These are phyloP conservation scores for Hypericum androsaemum DNA, from an alignment of 345 rosid species.

Conservation along the genomic window DNA sequence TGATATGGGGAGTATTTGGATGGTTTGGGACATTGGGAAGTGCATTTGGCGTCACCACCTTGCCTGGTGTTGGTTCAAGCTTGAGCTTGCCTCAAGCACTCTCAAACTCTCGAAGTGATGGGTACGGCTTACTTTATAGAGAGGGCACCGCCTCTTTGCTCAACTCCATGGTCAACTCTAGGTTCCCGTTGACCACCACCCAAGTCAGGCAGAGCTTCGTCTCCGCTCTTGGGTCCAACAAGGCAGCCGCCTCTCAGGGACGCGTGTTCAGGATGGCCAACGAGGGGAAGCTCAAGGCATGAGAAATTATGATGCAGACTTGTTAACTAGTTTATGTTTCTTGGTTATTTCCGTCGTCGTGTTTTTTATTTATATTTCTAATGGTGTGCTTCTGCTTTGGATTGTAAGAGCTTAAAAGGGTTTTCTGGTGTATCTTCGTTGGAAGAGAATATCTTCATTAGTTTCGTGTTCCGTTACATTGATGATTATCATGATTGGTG, in stretches of 20 bases:
- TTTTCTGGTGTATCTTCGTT: no score
- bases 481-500: no score
- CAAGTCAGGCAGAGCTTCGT: slow-evolving; percentile 71
- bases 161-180: slow-evolving; percentile 64
- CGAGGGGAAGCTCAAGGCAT: slow-evolving; percentile 63
- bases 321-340: no score
- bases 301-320: neutral
- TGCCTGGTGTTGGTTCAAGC: slow-evolving; percentile 52
- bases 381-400: no score
- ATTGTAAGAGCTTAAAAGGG: no score
- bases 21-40: slow-evolving; percentile 85
- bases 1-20: slow-evolving; percentile 75
- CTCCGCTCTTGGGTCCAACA: slow-evolving; percentile 46
- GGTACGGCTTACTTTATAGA: slow-evolving; percentile 64
- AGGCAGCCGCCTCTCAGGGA: slow-evolving; percentile 74
- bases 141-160: slow-evolving; percentile 92
- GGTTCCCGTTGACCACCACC: slow-evolving; percentile 57
- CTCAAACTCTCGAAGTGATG: slow-evolving; percentile 55
- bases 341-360: no score
- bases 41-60: slow-evolving; percentile 39
- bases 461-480: no score
- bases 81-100: slow-evolving; percentile 77
- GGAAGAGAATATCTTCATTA: no score
- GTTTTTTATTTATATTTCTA: no score
- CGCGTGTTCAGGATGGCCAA: slow-evolving; percentile 79